A percentile compares a stretch with the other conserved stretches of the same genome.
These are phyloP conservation scores for Alternaria sp. DNA, from an alignment of 2,329 filamentous ascomycete species.

Conservation along the genomic window DNA sequence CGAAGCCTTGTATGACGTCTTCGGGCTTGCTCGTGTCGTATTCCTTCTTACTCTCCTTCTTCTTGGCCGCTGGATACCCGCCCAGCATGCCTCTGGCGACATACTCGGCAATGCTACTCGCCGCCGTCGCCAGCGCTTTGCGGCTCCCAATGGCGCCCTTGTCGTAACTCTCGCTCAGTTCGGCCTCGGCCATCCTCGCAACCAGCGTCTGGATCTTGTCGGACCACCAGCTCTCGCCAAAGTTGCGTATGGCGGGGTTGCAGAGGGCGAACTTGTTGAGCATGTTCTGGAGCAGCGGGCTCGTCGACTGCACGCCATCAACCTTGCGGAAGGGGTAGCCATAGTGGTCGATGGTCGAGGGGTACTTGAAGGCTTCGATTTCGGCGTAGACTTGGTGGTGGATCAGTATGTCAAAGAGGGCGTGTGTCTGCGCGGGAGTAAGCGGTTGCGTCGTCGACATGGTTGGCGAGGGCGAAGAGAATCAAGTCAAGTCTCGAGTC, in stretches of 20 bases:
- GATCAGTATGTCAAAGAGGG: constrained; percentile 63
- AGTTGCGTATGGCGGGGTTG: constrained; percentile 70
- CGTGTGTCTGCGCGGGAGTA: constrained; percentile 57
- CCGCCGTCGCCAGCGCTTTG: constrained; percentile 77
- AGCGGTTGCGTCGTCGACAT: constrained; percentile 42
- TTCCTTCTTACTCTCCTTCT: constrained; percentile 43
- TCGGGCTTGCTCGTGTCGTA: constrained; percentile 68
- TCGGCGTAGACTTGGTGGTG: constrained; percentile 68
- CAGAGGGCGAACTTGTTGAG: constrained; percentile 70
- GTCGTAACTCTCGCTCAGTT: constrained; percentile 83
- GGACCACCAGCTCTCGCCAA: constrained; percentile 58
- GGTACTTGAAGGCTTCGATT: constrained; percentile 74
- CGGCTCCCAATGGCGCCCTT: constrained; percentile 77
- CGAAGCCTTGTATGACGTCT: constrained; percentile 71
- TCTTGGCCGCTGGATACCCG: constrained; percentile 60
- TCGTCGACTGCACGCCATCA: constrained; percentile 58
- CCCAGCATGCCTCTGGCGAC: constrained; percentile 71
- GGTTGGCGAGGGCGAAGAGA: not conserved
- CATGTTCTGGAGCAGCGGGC: constrained; percentile 74
- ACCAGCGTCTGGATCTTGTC: constrained; percentile 53
- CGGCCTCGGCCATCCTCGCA: constrained; percentile 65
- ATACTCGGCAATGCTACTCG: constrained; percentile 74
- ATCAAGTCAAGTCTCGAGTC: not conserved
- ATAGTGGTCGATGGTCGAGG: constrained; percentile 70
- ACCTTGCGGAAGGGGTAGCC: constrained; percentile 71